Evolutionary conservation across 2,329 filamentous ascomycete species (phyloP), one percentile per base, ranked within the genome.

Genomic region (Alternaria infectoria): DNA sequence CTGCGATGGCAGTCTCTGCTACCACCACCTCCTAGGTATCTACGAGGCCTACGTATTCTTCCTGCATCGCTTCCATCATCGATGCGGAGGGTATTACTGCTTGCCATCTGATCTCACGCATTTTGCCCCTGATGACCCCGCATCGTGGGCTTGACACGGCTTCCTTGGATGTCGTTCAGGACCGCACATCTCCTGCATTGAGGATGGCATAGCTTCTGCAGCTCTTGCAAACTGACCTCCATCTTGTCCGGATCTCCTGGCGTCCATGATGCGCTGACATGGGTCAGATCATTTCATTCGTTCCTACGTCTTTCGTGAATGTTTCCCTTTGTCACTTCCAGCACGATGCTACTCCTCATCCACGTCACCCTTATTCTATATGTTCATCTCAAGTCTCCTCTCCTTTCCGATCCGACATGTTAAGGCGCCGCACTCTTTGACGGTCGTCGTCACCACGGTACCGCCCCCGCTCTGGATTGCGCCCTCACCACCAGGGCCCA

Each of bases 1-100:
- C 46, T 47, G 52, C 60, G 55, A 47, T 64, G 46, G 54, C 50
- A 56, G 30, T 36, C 21, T 44, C 19, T 32, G 10, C 3, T 23
- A 26, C 17, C 15, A 25, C 9, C 21, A 11, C 21, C 17, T 28
- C 44, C 57, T 32, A 9, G 1, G 3, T 9, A 4, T 52, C 32
- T 13, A 17, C 12, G 3, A 26, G 36, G 47, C 9, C n/a, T 15
- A 13, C 25, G 23, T 2, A 19, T 30, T 4, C 28, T 26, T 15
- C 11, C 3, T 21, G 5, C 28, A 6, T 25, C 19, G 19, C 0
- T 21, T 13, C 4, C 11, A 9, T 51, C 23, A 30, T 13, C 15
- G 10, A 6, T 9, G 13, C 0, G 2, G 2, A 44, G 21, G 3
- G 11, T 1, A 1, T 0, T 19, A 11, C 12, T 21, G 23, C 32